Percentiles rank a stretch among this genome's conserved stretches.
phyloP scores from a whole-genome alignment of 306 rosid genomes.

The Quercus variabilis region DNA sequence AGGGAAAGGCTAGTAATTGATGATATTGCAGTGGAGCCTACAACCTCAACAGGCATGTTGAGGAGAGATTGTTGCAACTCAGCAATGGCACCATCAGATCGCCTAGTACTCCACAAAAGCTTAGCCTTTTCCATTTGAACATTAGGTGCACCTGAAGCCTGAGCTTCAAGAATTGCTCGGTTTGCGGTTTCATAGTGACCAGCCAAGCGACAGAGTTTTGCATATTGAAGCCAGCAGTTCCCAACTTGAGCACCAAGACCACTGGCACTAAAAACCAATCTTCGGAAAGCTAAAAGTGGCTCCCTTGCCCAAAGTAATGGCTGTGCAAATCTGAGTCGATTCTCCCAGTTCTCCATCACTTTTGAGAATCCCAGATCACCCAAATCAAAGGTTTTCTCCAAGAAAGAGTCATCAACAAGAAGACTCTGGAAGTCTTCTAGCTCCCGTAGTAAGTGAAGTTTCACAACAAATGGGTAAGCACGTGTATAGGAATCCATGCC shows the following conservation, averaged over 20 bases:
- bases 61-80: conserved; percentile 85
- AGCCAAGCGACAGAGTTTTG: conserved; percentile 90
- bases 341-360: conserved; percentile 84
- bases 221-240: conserved; percentile 95
- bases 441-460: conserved; percentile 89
- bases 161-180: conserved; percentile 91
- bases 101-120: conserved; percentile 87
- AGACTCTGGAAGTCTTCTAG: conserved; percentile 84
- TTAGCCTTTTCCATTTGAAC: conserved; percentile 91
- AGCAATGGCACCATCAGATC: conserved; percentile 92
- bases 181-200: conserved; percentile 98
- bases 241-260: conserved; percentile 87
- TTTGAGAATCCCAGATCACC: conserved; percentile 60
- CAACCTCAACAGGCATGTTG: conserved; percentile 75
- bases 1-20: conserved; percentile 89
- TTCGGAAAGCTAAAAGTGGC: conserved; percentile 85
- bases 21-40: conserved; percentile 73
- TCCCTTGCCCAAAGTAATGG: conserved; percentile 96
- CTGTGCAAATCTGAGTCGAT: conserved; percentile 81
- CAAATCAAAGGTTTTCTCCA: conserved; percentile 68
- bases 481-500: conserved; percentile 96
- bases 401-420: conserved; percentile 74
- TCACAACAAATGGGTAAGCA: conserved; percentile 90
- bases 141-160: conserved; percentile 82
- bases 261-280: conserved; percentile 76